Conservation (phyloP, 768 basidiomycete genomes). For the Kwoniella sp. region DNA sequence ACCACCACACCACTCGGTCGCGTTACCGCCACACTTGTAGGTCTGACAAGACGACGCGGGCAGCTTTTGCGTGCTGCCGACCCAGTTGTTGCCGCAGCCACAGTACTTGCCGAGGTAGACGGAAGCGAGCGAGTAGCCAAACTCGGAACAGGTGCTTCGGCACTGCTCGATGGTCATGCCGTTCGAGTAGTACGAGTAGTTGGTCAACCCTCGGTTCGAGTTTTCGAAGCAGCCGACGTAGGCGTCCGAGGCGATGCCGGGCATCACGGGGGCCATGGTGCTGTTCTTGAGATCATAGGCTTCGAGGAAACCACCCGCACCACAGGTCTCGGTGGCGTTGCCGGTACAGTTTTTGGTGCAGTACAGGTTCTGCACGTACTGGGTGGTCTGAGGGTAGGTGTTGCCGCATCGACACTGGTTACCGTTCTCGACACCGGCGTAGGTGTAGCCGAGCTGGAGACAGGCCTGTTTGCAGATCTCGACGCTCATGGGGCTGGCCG, state of each 20-base stretch:
- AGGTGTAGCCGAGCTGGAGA: constrained; percentile 16
- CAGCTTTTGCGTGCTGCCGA: constrained; percentile 5
- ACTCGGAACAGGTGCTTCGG: constrained; percentile 19
- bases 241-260: constrained; percentile 1
- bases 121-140: constrained; percentile 25
- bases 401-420: constrained; percentile 24
- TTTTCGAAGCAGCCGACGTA: constrained; percentile 27
- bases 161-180: constrained; percentile 24
- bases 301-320: constrained; percentile 24
- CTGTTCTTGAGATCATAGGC: constrained; percentile 7
- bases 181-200: constrained; percentile 13
- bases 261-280: constrained; percentile 4
- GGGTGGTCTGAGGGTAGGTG: constrained; percentile 7
- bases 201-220: constrained; percentile 18
- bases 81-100: constrained; percentile 26
- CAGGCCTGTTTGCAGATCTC: constrained; percentile 22
- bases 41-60: constrained; percentile 26
- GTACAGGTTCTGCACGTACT: constrained; percentile 13
- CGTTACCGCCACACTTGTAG: constrained; percentile 36
- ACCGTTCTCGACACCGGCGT: constrained; percentile 16
- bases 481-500: constrained; percentile 9
- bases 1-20: constrained; percentile 35
- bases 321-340: constrained; percentile 25
- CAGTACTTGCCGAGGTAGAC: constrained; percentile 23
- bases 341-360: constrained; percentile 18